These are phyloP conservation scores for Cercospora zeae-maydis DNA, from an alignment of 2,329 filamentous ascomycete species.

Conservation along the genomic window DNA sequence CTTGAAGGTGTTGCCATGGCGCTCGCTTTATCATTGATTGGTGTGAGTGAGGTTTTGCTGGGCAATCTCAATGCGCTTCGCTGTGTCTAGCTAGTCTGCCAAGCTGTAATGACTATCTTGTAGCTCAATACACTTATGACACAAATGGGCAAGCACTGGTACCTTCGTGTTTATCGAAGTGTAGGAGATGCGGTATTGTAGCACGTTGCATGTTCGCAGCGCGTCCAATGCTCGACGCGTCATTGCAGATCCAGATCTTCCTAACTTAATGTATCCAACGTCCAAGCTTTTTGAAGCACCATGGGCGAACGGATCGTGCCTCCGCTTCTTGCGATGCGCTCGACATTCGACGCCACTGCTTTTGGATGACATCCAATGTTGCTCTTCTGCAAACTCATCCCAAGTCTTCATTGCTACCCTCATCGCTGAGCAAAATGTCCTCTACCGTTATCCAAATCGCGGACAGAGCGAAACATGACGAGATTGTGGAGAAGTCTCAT, in stretches of 20 bases:
- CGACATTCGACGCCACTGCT: not conserved
- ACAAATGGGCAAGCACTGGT: not conserved
- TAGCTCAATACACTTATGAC: not conserved
- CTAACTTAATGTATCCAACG: too few species aligned
- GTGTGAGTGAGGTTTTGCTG: not conserved
- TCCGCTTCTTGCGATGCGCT: not conserved
- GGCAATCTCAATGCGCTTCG: not conserved
- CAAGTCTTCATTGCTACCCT: not conserved
- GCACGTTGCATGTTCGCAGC: not conserved
- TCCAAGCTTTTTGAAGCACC: conserved; percentile 3
- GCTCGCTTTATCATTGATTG: not conserved
- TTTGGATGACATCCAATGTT: too few species aligned
- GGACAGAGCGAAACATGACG: conserved; percentile 20
- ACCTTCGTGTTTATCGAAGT: not conserved
- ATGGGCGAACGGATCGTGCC: not conserved
- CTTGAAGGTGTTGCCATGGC: not conserved
- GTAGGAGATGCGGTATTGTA: not conserved
- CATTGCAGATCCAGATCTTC: conserved; percentile 1
- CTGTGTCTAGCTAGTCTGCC: not conserved
- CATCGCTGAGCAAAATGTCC: conserved; percentile 1
- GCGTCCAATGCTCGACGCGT: not conserved
- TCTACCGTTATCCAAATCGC: conserved; percentile 17
- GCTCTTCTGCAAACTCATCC: not conserved
- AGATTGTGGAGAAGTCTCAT: conserved; percentile 21
- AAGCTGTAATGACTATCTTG: not conserved